Percentiles rank a stretch among this genome's conserved stretches.
Conservation (phyloP, 1,284 basidiomycete species). For the Microstroma glucosiphilum region DNA sequence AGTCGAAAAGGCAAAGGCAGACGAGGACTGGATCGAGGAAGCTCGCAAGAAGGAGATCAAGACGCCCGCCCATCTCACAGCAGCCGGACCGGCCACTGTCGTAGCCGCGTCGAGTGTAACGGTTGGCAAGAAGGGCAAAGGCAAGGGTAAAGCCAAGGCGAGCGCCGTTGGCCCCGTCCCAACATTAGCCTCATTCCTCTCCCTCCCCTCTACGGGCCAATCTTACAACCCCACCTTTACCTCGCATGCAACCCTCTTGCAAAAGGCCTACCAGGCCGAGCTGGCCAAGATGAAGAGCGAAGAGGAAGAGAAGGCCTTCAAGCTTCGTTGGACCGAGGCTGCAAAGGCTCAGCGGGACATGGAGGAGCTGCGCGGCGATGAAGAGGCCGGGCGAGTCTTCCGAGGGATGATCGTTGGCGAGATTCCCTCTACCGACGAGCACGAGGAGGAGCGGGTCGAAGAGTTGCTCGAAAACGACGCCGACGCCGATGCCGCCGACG, state of each 20-base stretch:
- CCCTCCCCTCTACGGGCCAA: slow-evolving; percentile 13
- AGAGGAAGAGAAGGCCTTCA: slow-evolving; percentile 8
- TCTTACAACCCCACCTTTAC: slow-evolving; percentile 16
- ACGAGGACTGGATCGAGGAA: slow-evolving; percentile 10
- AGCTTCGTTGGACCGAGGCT: slow-evolving; percentile 11
- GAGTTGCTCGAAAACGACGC: background rate
- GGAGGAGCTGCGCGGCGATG: slow-evolving; percentile 3
- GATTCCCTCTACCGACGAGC: background rate
- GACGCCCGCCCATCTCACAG: background rate
- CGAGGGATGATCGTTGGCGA: slow-evolving; percentile 10
- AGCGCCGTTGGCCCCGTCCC: background rate
- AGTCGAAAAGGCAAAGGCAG: background rate
- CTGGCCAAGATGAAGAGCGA: slow-evolving; percentile 1
- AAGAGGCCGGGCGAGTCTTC: background rate
- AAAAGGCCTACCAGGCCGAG: slow-evolving; percentile 7
- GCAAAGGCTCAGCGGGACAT: background rate
- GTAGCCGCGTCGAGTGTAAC: background rate
- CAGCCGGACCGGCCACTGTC: background rate
- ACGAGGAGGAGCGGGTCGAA: slow-evolving; percentile 1
- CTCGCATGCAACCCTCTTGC: slow-evolving; percentile 12
- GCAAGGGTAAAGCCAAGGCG: background rate
- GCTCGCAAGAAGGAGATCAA: slow-evolving; percentile 9
- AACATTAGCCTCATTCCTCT: background rate
- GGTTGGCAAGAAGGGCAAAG: background rate
- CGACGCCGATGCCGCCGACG: background rate